A percentile compares a stretch with the other conserved stretches of the same genome.
Conservation (phyloP, 306 rosid genomes). For the Lathyrus oleraceus region DNA sequence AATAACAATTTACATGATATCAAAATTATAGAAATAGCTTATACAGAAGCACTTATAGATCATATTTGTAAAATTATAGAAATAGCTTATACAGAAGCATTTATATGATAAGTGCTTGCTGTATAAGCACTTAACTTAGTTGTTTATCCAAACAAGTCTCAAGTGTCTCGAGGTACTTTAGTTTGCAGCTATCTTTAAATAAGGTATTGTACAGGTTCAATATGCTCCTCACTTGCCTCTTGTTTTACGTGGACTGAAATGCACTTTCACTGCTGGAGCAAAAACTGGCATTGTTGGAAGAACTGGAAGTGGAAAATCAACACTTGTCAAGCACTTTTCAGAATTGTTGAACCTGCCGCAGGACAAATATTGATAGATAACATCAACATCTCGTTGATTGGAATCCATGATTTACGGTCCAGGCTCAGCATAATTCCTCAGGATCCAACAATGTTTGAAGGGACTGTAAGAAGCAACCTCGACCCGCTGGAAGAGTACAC, state of each 20-base stretch:
- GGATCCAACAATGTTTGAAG: conserved; percentile 96
- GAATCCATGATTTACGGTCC: conserved; percentile 72
- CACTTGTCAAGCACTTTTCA: conserved; percentile 78
- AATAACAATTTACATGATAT: neutral
- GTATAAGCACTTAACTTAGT: too few species aligned
- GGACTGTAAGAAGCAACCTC: conserved; percentile 77
- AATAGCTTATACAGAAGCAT: too few species aligned
- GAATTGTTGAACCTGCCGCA: conserved; percentile 70
- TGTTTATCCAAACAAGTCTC: too few species aligned
- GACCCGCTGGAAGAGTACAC: conserved; percentile 88
- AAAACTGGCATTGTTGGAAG: conserved; percentile 90
- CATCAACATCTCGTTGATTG: conserved; percentile 54
- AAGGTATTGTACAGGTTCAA: conserved; percentile 52
- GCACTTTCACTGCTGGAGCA: conserved; percentile 67
- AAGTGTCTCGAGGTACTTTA: neutral
- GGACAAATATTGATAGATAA: conserved; percentile 64
- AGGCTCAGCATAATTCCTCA: conserved; percentile 86
- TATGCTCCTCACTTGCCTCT: conserved; percentile 86
- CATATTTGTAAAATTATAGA: neutral
- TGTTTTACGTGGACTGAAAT: conserved; percentile 73
- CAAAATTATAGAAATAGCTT: neutral
- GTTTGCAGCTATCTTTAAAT: neutral
- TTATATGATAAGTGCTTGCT: too few species aligned
- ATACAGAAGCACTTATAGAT: too few species aligned
- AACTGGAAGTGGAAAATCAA: conserved; percentile 84